Evolutionary conservation across 768 basidiomycete genomes (phyloP), one percentile per base, ranked within the genome.

Genomic region (Harrya chromipes): DNA sequence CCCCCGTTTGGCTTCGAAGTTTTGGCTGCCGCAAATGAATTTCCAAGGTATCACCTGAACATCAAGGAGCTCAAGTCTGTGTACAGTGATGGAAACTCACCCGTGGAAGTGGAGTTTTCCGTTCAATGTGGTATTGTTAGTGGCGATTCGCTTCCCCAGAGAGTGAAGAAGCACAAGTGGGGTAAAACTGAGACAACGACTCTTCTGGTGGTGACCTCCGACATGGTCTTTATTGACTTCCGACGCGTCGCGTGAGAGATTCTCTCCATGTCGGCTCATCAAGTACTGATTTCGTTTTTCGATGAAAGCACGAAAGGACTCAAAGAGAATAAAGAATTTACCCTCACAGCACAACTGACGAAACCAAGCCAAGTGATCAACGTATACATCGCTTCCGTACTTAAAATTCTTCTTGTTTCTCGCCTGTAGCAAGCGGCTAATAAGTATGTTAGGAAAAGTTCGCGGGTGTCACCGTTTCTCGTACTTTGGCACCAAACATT

Each of bases 1-100:
- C 68, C 83, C 11, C 87, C 86, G 4, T 91, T 90, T 60, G 91
- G 91, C 2, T 70, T 78, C 23, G 82, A 89, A 27, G 70, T 92
- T 40, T 62, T 93, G 6, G 73, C 77, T 16, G 76, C 77, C 8
- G 77, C 78, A 11, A 72, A 72, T 11, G 83, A 85, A 39, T 70
- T 92, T 50, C 92, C 92, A 10, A 73, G 73, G 47, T 92, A 90
- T 58, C 61, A 59, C 13, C 50, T 93, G 14, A 60, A 67, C 2
- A 60, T 90, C 6, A 71, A 69, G 16, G 79, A 89, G 64, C 57
- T 72, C 5, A 65, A 61, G 21, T 62, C 82, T 5, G 62, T 58
- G 3, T 55, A 63, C 16, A 74, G 75, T 11, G 69, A 75, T 27
- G 81, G 78, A 19, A 72, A 72, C 36, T 68, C 63, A 14, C 79